Evolutionary conservation across 2,329 filamentous ascomycete species (phyloP).

Genomic region (Rhinocladiella similis): DNA sequence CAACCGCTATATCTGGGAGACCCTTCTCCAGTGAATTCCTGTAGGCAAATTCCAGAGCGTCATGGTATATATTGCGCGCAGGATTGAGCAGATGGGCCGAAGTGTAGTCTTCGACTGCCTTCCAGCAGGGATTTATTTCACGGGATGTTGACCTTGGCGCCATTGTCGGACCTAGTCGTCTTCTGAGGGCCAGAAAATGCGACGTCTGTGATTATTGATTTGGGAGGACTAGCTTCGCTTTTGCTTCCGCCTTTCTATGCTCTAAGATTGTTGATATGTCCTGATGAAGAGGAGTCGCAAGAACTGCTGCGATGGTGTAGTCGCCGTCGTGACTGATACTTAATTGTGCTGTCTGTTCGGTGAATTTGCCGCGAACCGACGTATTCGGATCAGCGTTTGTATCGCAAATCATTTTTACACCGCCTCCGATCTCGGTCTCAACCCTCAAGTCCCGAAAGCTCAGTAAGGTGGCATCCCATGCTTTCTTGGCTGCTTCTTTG

Average conservation of each 20-base stretch:
- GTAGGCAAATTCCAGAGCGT: slow-evolving; percentile 34
- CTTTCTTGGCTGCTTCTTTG: slow-evolving; percentile 75
- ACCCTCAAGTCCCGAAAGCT: slow-evolving; percentile 62
- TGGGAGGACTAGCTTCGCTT: slow-evolving; percentile 9
- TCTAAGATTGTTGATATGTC: slow-evolving; percentile 21
- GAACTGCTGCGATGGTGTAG: slow-evolving; percentile 61
- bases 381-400: slow-evolving; percentile 27
- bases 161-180: not conserved
- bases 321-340: slow-evolving; percentile 88
- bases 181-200: not conserved
- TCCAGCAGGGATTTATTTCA: slow-evolving; percentile 21
- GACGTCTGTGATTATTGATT: not conserved
- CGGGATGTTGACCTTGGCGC: not conserved
- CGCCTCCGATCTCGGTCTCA: slow-evolving; percentile 22
- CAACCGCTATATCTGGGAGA: slow-evolving; percentile 42
- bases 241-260: slow-evolving; percentile 12
- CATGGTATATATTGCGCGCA: slow-evolving; percentile 28
- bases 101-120: slow-evolving; percentile 18
- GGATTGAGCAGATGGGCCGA: slow-evolving; percentile 20
- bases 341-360: slow-evolving; percentile 62
- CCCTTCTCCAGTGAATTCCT: slow-evolving; percentile 35
- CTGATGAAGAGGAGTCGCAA: slow-evolving; percentile 34
- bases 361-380: slow-evolving; percentile 16
- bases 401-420: slow-evolving; percentile 21
- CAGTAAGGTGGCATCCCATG: slow-evolving; percentile 60